Evolutionary conservation across 371 early-diverging fungal genomes (phyloP), one percentile per base, ranked within the genome.

Genomic region (Mucor circinelloides): DNA sequence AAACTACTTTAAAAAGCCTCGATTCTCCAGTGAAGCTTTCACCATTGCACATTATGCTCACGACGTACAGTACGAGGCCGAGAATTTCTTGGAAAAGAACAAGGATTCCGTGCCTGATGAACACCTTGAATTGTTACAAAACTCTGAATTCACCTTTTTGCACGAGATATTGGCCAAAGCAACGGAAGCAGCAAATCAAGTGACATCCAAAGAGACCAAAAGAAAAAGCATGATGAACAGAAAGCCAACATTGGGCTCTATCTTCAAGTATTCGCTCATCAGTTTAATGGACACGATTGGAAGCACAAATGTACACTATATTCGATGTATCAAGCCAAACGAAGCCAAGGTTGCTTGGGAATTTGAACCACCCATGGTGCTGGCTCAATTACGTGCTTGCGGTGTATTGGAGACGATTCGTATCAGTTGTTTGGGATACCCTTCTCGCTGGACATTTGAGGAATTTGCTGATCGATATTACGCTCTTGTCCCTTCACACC

Each of bases 351-450:
- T 78, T 2, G 89, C 97, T 15, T 93, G 94, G 89, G 81, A 73
- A 28, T 95, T 99, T 69, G 97, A 99, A 63, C 88, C 95, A 23
- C 89, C 88, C 36, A 91, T 96, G 90, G 97, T 99, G 12, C 85
- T 99, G 6, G 79, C 92, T 21, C 99, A 99, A 81, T 80, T 99
- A 50, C 90, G 96, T 54, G 99, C 99, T 31, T 99, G 99, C 83
- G 99, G 99, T 89, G 99, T 99, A 6, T 75, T 99, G 13, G 99
- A 99, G 80, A 99, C 99, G 7, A 99, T 99, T 73, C 91, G 98
- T 34, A 99, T 99, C 77, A 93, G 94, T 75, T 94, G 98, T 73
- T 94, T 96, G 13, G 99, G 99, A 19, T 99, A 98, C 77, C 99
- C 99, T 13, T 90, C 93, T 10, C 89, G 99, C 36, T 90, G 95